These are phyloP conservation scores for Clitocybe nebularis DNA, from an alignment of 1,284 basidiomycete genomes.

Conservation along the genomic window DNA sequence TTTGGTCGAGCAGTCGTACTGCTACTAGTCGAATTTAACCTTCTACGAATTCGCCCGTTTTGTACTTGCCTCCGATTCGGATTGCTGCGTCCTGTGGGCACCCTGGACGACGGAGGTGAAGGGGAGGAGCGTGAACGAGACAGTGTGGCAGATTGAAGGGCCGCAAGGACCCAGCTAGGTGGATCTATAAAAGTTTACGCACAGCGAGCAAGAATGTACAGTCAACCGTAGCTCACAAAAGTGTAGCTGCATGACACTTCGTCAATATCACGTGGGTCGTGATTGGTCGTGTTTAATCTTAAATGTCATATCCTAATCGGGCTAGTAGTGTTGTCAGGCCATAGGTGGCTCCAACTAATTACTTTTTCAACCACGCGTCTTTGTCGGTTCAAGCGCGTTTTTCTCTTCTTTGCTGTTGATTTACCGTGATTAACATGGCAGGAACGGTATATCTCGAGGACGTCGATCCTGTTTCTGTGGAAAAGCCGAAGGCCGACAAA, in stretches of 20 bases:
- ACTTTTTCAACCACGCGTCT: slow-evolving; percentile 12
- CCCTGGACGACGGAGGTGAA: slow-evolving; percentile 55
- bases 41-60: slow-evolving; percentile 32
- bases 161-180: too few species aligned
- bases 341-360: slow-evolving; percentile 11
- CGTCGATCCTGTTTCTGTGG: slow-evolving; percentile 29
- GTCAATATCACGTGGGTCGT: slow-evolving; percentile 3
- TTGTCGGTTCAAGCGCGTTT: slow-evolving; percentile 12
- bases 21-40: slow-evolving; percentile 30
- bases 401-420: slow-evolving; percentile 5
- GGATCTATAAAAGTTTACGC: slow-evolving; percentile 1
- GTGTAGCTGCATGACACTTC: neutral
- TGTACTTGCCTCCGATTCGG: slow-evolving; percentile 30
- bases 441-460: slow-evolving; percentile 57
- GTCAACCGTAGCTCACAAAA: slow-evolving; percentile 3
- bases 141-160: slow-evolving; percentile 45
- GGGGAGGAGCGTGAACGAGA: slow-evolving; percentile 75
- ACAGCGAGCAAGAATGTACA: neutral
- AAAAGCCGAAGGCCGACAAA: neutral
- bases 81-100: slow-evolving; percentile 41
- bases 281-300: slow-evolving; percentile 13
- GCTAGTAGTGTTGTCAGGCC: neutral
- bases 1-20: slow-evolving; percentile 18
- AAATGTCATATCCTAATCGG: neutral
- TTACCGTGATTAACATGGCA: slow-evolving; percentile 31